These are phyloP conservation scores for Pestalotiopsis sp. DNA, from an alignment of 2,329 filamentous ascomycete species.

Conservation along the genomic window DNA sequence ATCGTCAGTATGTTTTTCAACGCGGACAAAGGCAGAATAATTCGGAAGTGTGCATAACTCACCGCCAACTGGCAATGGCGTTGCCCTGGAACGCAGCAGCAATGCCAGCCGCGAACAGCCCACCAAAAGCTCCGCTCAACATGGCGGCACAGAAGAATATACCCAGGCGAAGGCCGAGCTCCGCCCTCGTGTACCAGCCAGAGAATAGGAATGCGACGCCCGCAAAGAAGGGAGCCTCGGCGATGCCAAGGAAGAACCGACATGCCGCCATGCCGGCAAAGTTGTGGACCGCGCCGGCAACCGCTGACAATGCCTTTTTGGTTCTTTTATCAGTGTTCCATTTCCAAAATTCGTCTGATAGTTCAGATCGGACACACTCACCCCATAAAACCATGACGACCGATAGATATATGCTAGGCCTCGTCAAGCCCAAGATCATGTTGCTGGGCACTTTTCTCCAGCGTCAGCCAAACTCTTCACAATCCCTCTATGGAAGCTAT, in stretches of 20 bases:
- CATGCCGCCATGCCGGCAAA: conserved; percentile 38
- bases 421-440: conserved; percentile 44
- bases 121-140: conserved; percentile 61
- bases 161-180: conserved; percentile 54
- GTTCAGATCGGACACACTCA: conserved; percentile 27
- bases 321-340: conserved; percentile 42
- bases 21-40: too few relatives aligned
- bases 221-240: conserved; percentile 47
- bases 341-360: conserved; percentile 43
- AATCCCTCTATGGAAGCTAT: not conserved
- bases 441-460: conserved; percentile 37
- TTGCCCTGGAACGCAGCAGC: conserved; percentile 53
- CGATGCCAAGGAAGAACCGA: conserved; percentile 43
- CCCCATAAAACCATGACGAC: conserved; percentile 43
- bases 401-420: conserved; percentile 45
- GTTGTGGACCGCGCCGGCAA: conserved; percentile 36
- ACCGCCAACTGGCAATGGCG: conserved; percentile 52
- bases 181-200: conserved; percentile 59
- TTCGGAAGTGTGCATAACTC: conserved; percentile 29
- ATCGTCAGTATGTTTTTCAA: not conserved
- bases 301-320: conserved; percentile 36
- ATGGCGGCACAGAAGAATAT: conserved; percentile 59
- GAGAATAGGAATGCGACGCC: conserved; percentile 54
- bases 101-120: conserved; percentile 54
- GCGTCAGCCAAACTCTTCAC: not conserved